These are phyloP conservation scores for Lactifluus echinatus DNA, from an alignment of 768 basidiomycete species.

Conservation along the genomic window DNA sequence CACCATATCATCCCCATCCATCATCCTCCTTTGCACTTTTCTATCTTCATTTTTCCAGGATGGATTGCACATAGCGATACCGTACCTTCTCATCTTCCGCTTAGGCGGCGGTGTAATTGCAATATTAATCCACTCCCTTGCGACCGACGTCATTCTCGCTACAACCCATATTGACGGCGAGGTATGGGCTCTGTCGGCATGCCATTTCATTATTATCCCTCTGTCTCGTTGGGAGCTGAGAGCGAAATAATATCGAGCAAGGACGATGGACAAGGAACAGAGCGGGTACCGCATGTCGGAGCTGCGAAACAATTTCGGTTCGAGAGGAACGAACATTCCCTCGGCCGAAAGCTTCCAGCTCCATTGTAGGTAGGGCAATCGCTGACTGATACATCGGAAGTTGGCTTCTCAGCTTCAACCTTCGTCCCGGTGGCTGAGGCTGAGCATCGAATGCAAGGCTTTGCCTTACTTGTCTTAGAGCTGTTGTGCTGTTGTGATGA, in stretches of 20 bases:
- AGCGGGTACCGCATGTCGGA: background rate
- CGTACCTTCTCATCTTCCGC: background rate
- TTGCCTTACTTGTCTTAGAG: too few species aligned
- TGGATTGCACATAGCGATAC: constrained; percentile 16
- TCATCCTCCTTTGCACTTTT: background rate
- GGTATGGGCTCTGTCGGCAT: background rate
- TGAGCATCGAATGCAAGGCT: background rate
- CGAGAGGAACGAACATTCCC: background rate
- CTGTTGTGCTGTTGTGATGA: too few species aligned
- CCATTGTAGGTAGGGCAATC: background rate
- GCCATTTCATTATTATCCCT: background rate
- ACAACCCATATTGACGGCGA: background rate
- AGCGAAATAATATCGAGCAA: background rate
- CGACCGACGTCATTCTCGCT: background rate
- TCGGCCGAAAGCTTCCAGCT: background rate
- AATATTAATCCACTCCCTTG: background rate
- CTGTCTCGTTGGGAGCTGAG: background rate
- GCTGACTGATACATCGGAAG: background rate
- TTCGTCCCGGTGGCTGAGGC: background rate
- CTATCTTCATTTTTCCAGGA: background rate
- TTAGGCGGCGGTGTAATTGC: constrained; percentile 8
- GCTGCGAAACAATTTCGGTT: background rate
- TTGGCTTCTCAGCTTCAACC: too few species aligned
- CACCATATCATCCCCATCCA: background rate
- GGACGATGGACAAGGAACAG: background rate